Evolutionary conservation across 148 eudicot genomes (phyloP).

Genomic region (Rhododendron williamsianum): DNA sequence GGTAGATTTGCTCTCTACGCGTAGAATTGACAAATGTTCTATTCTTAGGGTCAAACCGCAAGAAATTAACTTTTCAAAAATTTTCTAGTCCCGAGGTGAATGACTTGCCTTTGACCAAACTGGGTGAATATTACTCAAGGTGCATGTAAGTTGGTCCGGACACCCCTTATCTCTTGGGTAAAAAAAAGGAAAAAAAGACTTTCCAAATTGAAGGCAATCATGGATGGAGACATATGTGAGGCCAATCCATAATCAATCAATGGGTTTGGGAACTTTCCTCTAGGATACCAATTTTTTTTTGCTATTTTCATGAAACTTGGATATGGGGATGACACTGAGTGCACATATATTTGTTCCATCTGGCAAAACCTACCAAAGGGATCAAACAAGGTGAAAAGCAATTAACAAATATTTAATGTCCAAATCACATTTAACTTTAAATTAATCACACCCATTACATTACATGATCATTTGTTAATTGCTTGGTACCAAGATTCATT

Average conservation of each 20-base stretch:
- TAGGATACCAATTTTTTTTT: conserved; percentile 7
- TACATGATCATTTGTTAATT: conserved; percentile 18
- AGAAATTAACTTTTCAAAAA: too few relatives aligned
- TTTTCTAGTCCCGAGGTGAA: too few relatives aligned
- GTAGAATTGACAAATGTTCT: too few relatives aligned
- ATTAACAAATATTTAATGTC: neutral
- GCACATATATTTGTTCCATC: conserved; percentile 31
- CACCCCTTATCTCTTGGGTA: neutral
- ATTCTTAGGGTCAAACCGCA: too few relatives aligned
- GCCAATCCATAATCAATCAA: neutral
- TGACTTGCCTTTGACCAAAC: too few relatives aligned
- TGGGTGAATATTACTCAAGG: too few relatives aligned
- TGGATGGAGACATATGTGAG: neutral
- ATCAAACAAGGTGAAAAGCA: conserved; percentile 6
- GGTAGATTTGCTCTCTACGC: too few relatives aligned
- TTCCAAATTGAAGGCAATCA: neutral
- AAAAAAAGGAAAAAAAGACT: too few relatives aligned
- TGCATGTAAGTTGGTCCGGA: too few relatives aligned
- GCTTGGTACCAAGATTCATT: neutral
- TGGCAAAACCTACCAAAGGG: conserved; percentile 19
- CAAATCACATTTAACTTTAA: neutral
- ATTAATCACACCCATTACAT: neutral
- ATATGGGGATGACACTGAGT: conserved; percentile 19
- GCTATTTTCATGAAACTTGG: conserved; percentile 16
- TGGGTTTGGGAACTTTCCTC: conserved; percentile 15